Evolutionary conservation across 257 asterid genomes (phyloP).

Genomic region (Scutellaria galericulata): DNA sequence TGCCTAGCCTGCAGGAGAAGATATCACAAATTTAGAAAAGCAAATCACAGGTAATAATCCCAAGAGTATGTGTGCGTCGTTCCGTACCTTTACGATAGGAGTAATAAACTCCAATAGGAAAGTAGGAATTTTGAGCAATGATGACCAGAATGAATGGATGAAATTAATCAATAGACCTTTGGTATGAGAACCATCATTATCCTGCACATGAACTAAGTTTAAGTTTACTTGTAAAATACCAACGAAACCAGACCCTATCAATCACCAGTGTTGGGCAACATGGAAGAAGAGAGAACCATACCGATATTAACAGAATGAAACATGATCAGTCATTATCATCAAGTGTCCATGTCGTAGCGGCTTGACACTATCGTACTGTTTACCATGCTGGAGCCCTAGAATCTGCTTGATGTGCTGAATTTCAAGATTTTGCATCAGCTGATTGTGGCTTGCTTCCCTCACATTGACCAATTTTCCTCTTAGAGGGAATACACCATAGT

Average conservation of each 20-base stretch:
- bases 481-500: too few species aligned
- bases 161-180: constrained; percentile 91
- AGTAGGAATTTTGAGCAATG: constrained; percentile 79
- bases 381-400: constrained; percentile 89
- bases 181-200: constrained; percentile 98
- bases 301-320: constrained; percentile 29
- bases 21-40: constrained; percentile 1
- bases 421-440: constrained; percentile 37
- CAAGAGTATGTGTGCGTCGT: background rate
- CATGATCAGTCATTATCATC: constrained; percentile 99
- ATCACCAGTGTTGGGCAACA: background rate
- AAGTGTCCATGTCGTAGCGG: constrained; percentile 88
- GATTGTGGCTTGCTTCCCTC: too few species aligned
- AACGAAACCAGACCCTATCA: background rate
- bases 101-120: constrained; percentile 92
- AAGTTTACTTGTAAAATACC: constrained; percentile 11
- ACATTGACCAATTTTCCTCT: too few species aligned
- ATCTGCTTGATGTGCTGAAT: constrained; percentile 82
- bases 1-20: constrained; percentile 63
- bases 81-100: constrained; percentile 85
- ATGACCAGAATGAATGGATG: constrained; percentile 94
- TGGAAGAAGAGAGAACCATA: constrained; percentile 6
- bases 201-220: constrained; percentile 52
- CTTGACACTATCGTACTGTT: constrained; percentile 73
- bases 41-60: background rate